Evolutionary conservation across 2,329 filamentous ascomycete species (phyloP), one percentile per base, ranked within the genome.

Genomic region (Mycosphaerella arachidis): DNA sequence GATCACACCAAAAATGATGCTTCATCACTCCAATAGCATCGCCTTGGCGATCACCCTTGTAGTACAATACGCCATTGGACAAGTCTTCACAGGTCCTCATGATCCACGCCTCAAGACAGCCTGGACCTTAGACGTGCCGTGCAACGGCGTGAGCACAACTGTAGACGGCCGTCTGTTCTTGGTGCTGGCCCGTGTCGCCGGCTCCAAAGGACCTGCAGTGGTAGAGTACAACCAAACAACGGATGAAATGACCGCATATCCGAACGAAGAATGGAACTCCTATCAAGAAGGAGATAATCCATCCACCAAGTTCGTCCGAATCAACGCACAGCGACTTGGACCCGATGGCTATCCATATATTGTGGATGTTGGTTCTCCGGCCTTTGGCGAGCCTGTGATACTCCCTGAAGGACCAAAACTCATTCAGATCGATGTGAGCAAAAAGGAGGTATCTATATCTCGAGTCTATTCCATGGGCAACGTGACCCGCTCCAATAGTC

Each of bases 401-500:
- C 52, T 71, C 13, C 68, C 68, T 7, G 30, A 69, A 35, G 70
- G 65, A 46, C 70, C 70, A 4, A 77, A 76, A 61, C 67, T 77
- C 9, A 66, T 77, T 1, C 59, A 60, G 7, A 63, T 76, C 27
- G 69, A 76, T 59, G 40, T 74, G 5, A 71, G 64, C 3, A 73
- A 70, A 10, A 73, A 77, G 59, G 53, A 62, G 13, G 72, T 75
- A 10, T 64, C 66, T n/a, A n/a, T n/a, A n/a, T n/a, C n/a, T n/a
- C 63, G 67, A 7, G 63, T 73, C 6, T 76, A 74, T 55, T 66
- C 66, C 37, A 67, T 76, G 58, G 74, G 72, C 48, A 72, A 72
- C 33, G 68, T 69, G 31, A 74, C 65, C 0, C 65, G 66, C 13
- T 65, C 61, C 2, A 66, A 66, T 55, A 59, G 57, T 51, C 57